Base-by-base conservation (phyloP, 306 rosid genomes). In the Pyrus bretschneideri region DNA sequence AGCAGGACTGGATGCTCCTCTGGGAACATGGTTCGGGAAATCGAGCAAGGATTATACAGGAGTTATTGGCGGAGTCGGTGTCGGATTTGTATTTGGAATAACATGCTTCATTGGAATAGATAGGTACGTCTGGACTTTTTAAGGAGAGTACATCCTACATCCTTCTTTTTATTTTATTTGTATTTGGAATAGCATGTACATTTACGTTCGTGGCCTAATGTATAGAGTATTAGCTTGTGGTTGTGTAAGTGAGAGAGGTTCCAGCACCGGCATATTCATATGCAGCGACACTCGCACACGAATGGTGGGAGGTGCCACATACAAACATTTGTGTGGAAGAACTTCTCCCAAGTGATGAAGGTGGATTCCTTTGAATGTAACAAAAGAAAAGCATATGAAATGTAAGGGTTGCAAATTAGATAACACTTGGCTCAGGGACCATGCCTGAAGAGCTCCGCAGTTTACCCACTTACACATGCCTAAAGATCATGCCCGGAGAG, bases 61-160 rank as follows among this genome's bases (percentile, higher is more conserved):
- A 40, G n/a, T 49, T 30, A 40, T 69, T 5, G 40, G 81, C 30
- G 81, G 89, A 54, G 58, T 81, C 10, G 51, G 64, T 40, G 5
- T 80, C 7, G 87, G 87, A 18, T 72, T 76, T 63, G 60, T 69
- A 2, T 62, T 54, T 23, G 87, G 84, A 25, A 61, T 76, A 25
- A 15, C 38, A 35, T 67, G 40, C 27, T 67, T 52, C 64, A 38
- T 72, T 35, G 66, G 27, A 35, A 57, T 57, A 4, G 67, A 58
- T 72, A 57, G 52, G 17, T 38, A 72, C 11, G 54, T 57, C 2
- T 55, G 67, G 55, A 58, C 25, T 38, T 72, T 64, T 31, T 64
- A 23, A 25, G 31, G 9, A 60, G 21, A 49, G 8, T 1, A 60
- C 14, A 11, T 60, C 15, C 7, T 57, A 30, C 31, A 30, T 30